A percentile compares a stretch with the other conserved stretches of the same genome.
Evolutionary conservation across 768 basidiomycete species (phyloP).

Genomic region (Tricholoma matsutake): DNA sequence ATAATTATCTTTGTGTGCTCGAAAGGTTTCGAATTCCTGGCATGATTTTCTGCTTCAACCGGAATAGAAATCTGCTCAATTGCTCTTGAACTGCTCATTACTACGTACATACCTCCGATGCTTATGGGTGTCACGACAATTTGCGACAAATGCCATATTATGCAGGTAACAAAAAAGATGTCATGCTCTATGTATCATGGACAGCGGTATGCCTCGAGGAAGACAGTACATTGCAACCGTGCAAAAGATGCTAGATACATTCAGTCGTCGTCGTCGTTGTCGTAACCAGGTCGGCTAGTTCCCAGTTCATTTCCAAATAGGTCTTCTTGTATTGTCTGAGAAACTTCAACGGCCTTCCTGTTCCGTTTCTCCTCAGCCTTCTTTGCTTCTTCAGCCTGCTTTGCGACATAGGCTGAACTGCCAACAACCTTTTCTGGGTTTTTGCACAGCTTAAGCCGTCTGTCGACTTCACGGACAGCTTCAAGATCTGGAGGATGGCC

Average conservation of each 20-base stretch:
- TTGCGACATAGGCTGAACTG: slow-evolving; percentile 75
- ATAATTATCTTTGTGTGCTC: too few species aligned
- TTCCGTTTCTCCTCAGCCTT: slow-evolving; percentile 67
- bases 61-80: too few species aligned
- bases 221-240: neutral
- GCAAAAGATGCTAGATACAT: neutral
- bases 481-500: slow-evolving; percentile 75
- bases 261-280: slow-evolving; percentile 53
- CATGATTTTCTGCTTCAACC: too few species aligned
- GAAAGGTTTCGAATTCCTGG: too few species aligned
- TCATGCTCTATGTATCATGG: too few species aligned
- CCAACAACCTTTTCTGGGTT: slow-evolving; percentile 96
- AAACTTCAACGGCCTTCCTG: slow-evolving; percentile 52
- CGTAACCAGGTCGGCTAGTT: slow-evolving; percentile 43
- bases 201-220: neutral
- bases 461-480: slow-evolving; percentile 84
- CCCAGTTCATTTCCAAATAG: slow-evolving; percentile 65
- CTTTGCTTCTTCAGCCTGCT: slow-evolving; percentile 68
- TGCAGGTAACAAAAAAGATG: too few species aligned
- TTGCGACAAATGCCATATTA: too few species aligned
- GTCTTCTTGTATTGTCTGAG: slow-evolving; percentile 51
- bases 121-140: too few species aligned
- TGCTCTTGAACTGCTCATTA: too few species aligned
- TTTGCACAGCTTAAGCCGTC: slow-evolving; percentile 81
- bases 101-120: too few species aligned